A percentile compares a stretch with the other conserved stretches of the same genome.
Evolutionary conservation across 1,284 basidiomycete genomes (phyloP).

Genomic region (Papiliotrema laurentii): DNA sequence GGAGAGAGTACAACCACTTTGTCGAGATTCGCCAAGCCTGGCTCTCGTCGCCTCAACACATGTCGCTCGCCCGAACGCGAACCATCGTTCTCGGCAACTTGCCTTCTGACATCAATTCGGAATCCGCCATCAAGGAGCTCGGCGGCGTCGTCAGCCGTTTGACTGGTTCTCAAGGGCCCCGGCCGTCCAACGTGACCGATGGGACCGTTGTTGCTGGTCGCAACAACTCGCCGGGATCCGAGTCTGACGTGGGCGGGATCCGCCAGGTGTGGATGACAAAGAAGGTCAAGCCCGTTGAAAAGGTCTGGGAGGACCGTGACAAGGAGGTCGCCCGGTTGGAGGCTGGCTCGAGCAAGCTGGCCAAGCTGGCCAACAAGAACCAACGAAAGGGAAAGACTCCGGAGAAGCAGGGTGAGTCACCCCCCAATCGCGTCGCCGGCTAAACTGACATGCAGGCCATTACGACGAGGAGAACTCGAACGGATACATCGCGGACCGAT

Average conservation of each 20-base stretch:
- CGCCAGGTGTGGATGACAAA: constrained; percentile 84
- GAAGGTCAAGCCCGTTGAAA: constrained; percentile 76
- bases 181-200: constrained; percentile 19
- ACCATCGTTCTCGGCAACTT: constrained; percentile 87
- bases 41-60: constrained; percentile 69
- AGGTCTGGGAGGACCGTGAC: constrained; percentile 72
- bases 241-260: constrained; percentile 63
- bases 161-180: constrained; percentile 15
- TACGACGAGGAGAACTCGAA: constrained; percentile 55
- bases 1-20: constrained; percentile 73
- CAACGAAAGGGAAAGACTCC: constrained; percentile 47
- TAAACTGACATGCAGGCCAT: constrained; percentile 30
- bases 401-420: constrained; percentile 43
- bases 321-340: constrained; percentile 75
- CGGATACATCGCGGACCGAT: constrained; percentile 53
- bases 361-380: constrained; percentile 69
- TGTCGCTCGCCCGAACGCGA: constrained; percentile 70
- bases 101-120: constrained; percentile 66
- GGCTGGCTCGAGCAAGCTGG: constrained; percentile 69
- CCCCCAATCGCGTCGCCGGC: neutral
- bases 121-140: constrained; percentile 55
- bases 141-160: constrained; percentile 38
- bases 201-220: constrained; percentile 51
- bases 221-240: constrained; percentile 47
- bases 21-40: constrained; percentile 76